phyloP scores from a whole-genome alignment of 495 filamentous ascomycete species.

The Penicillium argentinense region DNA sequence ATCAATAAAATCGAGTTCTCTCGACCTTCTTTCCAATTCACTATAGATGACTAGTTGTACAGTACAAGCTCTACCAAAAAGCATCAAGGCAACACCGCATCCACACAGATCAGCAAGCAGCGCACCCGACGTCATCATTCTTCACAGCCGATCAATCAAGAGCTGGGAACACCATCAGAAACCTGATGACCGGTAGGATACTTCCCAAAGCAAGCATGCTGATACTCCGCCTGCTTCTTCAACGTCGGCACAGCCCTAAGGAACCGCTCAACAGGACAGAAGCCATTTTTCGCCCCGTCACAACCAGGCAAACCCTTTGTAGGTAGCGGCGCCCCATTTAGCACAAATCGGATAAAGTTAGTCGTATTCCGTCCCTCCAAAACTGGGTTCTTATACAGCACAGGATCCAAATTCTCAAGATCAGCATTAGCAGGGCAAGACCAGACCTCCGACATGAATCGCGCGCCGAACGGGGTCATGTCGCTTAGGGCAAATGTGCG shows the following conservation, averaged over 20 bases:
- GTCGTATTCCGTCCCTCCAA: conserved; percentile 12
- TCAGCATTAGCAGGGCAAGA: conserved; percentile 22
- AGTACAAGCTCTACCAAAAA: neutral
- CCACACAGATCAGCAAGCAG: too few species aligned
- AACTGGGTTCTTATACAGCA: conserved; percentile 30
- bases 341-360: conserved; percentile 30
- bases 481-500: conserved; percentile 26
- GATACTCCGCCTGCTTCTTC: conserved; percentile 24
- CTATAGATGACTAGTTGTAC: neutral
- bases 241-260: conserved; percentile 19
- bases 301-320: conserved; percentile 29
- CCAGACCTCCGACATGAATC: conserved; percentile 63
- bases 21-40: neutral
- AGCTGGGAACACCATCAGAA: conserved; percentile 26
- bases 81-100: too few species aligned
- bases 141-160: conserved; percentile 7
- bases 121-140: too few species aligned
- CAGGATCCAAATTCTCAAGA: conserved; percentile 16
- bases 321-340: conserved; percentile 32
- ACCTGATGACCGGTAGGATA: conserved; percentile 27
- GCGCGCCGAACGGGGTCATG: conserved; percentile 61
- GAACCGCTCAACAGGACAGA: conserved; percentile 27
- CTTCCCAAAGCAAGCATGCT: conserved; percentile 30
- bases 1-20: conserved; percentile 1
- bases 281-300: conserved; percentile 28